Evolutionary conservation across 108 stramenopile species (phyloP).

Genomic region (Aurantiochytrium sp.): DNA sequence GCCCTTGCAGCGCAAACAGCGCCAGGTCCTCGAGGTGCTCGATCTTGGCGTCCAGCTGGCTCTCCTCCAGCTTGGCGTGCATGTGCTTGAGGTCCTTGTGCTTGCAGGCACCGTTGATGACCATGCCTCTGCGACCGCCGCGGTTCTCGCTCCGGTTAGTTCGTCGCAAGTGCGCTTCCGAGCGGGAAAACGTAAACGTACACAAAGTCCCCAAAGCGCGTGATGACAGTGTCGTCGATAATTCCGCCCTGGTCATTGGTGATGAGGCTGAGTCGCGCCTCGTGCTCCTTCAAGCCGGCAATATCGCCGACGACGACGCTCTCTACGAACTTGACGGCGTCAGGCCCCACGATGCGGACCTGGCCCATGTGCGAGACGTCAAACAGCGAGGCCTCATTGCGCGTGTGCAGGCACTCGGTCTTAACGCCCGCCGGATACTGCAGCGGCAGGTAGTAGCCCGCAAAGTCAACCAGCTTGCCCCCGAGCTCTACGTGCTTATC

Average conservation of each 20-base stretch:
- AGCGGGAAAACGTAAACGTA: too few relatives aligned
- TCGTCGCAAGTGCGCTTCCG: too few relatives aligned
- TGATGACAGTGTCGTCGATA: constrained; percentile 94
- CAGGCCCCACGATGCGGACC: constrained; percentile 46
- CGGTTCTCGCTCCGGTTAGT: too few relatives aligned
- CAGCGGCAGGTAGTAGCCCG: constrained; percentile 95
- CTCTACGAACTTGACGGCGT: constrained; percentile 53
- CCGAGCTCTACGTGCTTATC: constrained; percentile 81
- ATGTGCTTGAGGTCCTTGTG: constrained; percentile 85
- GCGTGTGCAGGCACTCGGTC: constrained; percentile 90
- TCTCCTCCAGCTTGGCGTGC: constrained; percentile 59
- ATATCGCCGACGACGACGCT: constrained; percentile 86
- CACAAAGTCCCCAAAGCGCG: constrained; percentile 71
- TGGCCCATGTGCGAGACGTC: constrained; percentile 99
- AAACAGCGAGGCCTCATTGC: constrained; percentile 74
- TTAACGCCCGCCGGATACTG: constrained; percentile 89
- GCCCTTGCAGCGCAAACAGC: constrained; percentile 90
- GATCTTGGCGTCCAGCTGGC: constrained; percentile 60
- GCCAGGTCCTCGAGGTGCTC: constrained; percentile 82
- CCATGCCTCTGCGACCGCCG: constrained; percentile 75
- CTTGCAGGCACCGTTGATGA: constrained; percentile 98
- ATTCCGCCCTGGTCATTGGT: constrained; percentile 91
- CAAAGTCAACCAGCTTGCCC: constrained; percentile 96
- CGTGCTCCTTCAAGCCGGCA: constrained; percentile 61
- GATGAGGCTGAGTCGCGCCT: constrained; percentile 74